A percentile compares a stretch with the other conserved stretches of the same genome.
These are phyloP conservation scores for Ilex aquifolium DNA, from an alignment of 257 asterid genomes.

Conservation along the genomic window DNA sequence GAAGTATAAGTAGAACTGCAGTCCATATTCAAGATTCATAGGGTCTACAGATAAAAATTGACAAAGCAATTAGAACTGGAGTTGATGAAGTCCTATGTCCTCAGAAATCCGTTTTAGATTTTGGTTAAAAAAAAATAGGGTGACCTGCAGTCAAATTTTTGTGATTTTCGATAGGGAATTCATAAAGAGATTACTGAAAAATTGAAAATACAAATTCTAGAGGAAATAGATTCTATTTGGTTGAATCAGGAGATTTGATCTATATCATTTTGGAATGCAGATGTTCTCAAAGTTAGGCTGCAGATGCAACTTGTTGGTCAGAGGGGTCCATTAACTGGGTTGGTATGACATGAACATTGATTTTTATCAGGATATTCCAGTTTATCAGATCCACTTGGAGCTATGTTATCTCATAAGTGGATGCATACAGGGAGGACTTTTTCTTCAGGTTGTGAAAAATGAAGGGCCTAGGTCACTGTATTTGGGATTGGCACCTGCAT, in stretches of 20 bases:
- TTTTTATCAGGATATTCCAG: background rate
- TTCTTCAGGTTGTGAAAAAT: conserved; percentile 57
- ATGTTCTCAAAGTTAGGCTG: conserved; percentile 94
- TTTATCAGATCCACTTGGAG: conserved; percentile 3
- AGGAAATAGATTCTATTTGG: background rate
- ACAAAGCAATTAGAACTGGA: too few relatives aligned
- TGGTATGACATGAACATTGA: conserved; percentile 43
- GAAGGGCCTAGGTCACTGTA: conserved; percentile 87
- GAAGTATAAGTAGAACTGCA: too few relatives aligned
- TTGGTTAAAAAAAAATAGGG: background rate
- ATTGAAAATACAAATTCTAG: too few relatives aligned
- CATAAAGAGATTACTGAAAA: background rate
- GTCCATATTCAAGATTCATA: too few relatives aligned
- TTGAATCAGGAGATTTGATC: conserved; percentile 19
- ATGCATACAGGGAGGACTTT: conserved; percentile 60
- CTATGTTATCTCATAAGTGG: conserved; percentile 12
- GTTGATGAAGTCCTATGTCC: background rate
- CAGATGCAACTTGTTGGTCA: conserved; percentile 98
- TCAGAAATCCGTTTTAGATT: too few relatives aligned
- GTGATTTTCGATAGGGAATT: background rate
- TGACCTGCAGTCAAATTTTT: background rate
- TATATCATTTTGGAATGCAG: conserved; percentile 39
- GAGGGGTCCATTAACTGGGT: conserved; percentile 84
- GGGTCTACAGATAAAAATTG: too few relatives aligned
- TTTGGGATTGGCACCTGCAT: conserved; percentile 81